Evolutionary conservation across 257 asterid genomes (phyloP).

Genomic region (Fraxinus anomala): DNA sequence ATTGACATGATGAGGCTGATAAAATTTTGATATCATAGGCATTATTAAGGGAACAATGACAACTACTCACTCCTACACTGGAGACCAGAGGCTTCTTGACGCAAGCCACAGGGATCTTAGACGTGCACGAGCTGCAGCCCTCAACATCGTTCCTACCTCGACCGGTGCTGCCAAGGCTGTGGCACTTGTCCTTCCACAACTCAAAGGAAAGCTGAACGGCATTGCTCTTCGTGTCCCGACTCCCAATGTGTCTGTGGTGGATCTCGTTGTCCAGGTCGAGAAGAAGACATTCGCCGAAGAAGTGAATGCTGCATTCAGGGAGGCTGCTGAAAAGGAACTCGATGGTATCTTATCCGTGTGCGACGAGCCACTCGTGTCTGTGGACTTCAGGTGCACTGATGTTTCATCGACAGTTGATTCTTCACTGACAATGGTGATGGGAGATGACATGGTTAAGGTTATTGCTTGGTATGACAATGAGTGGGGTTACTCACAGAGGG

Average conservation of each 20-base stretch:
- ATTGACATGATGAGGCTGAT: not conserved
- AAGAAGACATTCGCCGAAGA: constrained; percentile 96
- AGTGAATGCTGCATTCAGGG: constrained; percentile 90
- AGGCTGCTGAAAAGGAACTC: constrained; percentile 74
- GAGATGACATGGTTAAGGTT: constrained; percentile 98
- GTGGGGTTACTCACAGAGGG: constrained; percentile 99
- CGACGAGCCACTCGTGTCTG: constrained; percentile 90
- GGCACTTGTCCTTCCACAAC: constrained; percentile 88
- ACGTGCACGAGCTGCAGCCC: constrained; percentile 96
- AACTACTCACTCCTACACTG: constrained; percentile 99
- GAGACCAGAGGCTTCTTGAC: constrained; percentile 96
- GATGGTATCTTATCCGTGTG: constrained; percentile 75
- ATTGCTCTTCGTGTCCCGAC: constrained; percentile 99
- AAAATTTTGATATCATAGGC: constrained; percentile 35
- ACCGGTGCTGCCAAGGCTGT: constrained; percentile 98
- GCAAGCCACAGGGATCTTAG: constrained; percentile 97
- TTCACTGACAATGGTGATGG: constrained; percentile 95
- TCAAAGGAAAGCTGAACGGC: constrained; percentile 92
- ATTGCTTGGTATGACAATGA: constrained; percentile 98
- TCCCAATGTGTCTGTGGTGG: constrained; percentile 90
- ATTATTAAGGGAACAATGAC: constrained; percentile 99
- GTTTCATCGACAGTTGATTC: constrained; percentile 91
- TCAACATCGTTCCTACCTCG: constrained; percentile 94
- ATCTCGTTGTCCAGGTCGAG: constrained; percentile 88
- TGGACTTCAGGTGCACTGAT: constrained; percentile 86